Evolutionary conservation across 169 alveolate species (phyloP), one percentile per base, ranked within the genome.

Genomic region (Eimeria tenella): DNA sequence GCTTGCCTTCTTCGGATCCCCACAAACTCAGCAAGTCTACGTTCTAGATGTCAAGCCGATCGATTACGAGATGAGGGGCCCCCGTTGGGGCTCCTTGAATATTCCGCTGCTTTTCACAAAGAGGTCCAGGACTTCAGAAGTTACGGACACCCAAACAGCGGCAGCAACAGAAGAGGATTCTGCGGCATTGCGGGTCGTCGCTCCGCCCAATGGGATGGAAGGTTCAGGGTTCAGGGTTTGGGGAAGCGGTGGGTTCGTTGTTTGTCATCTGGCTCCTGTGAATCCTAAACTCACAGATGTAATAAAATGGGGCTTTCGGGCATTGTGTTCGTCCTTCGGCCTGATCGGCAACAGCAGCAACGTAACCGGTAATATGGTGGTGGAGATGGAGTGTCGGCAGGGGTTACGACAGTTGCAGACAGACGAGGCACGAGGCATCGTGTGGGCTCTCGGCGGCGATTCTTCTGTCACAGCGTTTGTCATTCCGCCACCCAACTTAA

Each of bases 161-260:
- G 17, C 70, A 21, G 11, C 84, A 50, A n/a, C 21, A 21, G 77
- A 21, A 56, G 84, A 23, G 25, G 84, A 74, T 25, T 25, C 42
- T 5, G 88, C 88, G 13, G 71, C 88, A 10, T 50, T 79, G 71
- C 88, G 56, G 7, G 71, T 70, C 4, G 88, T 79, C 11, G 55
- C 31, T 25, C 88, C 88, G 49, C 19, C 53, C 1, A 21, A 9
- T 8, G 70, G 21, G 19, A 21, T 50, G 11, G 84, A 79, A 68
- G 88, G 71, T 79, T 55, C 19, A 79, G 88, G 88, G 88, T 79
- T 79, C 31, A 79, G 88, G 88, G 71, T 53, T 50, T 21, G 52
- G 15, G 49, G 71, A 7, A 23, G 52, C 7, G 53, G 19, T 4
- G 70, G 88, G 50, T 50, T 79, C 9, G 70, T 79, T 7, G 13